A percentile compares a stretch with the other conserved stretches of the same genome.
phyloP scores from a whole-genome alignment of 768 basidiomycete species.

The Kockovaella imperatae region DNA sequence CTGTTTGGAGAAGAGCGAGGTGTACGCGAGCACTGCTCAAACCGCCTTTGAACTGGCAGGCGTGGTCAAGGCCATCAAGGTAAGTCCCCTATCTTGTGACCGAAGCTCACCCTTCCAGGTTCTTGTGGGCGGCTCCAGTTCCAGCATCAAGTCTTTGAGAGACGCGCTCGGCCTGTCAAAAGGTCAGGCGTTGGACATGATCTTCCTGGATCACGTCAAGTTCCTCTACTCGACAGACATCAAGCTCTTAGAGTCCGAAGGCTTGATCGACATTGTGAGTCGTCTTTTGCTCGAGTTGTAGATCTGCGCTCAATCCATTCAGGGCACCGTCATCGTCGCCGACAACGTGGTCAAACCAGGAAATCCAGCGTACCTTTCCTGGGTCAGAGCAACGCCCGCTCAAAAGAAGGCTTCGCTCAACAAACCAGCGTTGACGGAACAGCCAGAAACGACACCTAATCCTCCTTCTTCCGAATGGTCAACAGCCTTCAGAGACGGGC shows the following conservation, averaged over 20 bases:
- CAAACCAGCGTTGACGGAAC: slow-evolving; percentile 12
- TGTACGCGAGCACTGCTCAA: slow-evolving; percentile 35
- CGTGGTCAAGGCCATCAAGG: slow-evolving; percentile 34
- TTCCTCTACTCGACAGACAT: slow-evolving; percentile 41
- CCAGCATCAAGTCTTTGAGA: slow-evolving; percentile 23
- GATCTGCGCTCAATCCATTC: background rate
- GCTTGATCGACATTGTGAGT: slow-evolving; percentile 38
- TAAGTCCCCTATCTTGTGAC: slow-evolving; percentile 7
- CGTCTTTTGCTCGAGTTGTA: background rate
- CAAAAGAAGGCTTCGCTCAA: slow-evolving; percentile 25
- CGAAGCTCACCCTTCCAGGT: slow-evolving; percentile 20
- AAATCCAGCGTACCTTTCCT: slow-evolving; percentile 42
- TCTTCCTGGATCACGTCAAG: slow-evolving; percentile 43
- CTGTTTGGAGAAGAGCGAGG: slow-evolving; percentile 37
- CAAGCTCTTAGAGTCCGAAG: slow-evolving; percentile 41
- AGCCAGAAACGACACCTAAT: slow-evolving; percentile 28
- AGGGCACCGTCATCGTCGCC: slow-evolving; percentile 42
- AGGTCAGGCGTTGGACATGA: slow-evolving; percentile 37
- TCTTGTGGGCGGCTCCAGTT: slow-evolving; percentile 33
- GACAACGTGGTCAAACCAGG: slow-evolving; percentile 45
- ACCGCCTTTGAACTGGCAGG: slow-evolving; percentile 36
- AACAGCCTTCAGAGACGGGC: slow-evolving; percentile 34
- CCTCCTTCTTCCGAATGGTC: slow-evolving; percentile 25
- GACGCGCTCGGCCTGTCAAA: slow-evolving; percentile 34
- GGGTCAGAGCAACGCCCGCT: slow-evolving; percentile 33